Evolutionary conservation across 441 rosid genomes (phyloP).

Genomic region (Rhodomyrtus psidioides): DNA sequence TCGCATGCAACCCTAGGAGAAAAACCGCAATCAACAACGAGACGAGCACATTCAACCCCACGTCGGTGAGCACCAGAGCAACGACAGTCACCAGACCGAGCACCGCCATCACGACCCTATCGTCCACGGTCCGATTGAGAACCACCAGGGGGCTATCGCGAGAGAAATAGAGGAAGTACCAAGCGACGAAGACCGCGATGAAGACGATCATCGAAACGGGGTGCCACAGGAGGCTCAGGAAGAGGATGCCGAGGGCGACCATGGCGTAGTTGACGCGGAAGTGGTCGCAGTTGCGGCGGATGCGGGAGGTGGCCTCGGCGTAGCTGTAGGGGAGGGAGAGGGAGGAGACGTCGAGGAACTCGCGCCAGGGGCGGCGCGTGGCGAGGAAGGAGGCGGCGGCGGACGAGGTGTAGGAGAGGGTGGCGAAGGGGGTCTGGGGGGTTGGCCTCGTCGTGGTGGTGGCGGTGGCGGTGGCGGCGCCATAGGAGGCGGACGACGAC

Average conservation of each 20-base stretch:
- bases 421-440: not conserved
- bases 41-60: slow-evolving; percentile 42
- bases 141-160: slow-evolving; percentile 30
- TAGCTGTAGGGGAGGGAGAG: slow-evolving; percentile 42
- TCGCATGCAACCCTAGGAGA: slow-evolving; percentile 44
- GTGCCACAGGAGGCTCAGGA: slow-evolving; percentile 44
- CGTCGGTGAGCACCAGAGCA: slow-evolving; percentile 34
- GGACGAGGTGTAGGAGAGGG: not conserved
- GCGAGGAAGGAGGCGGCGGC: slow-evolving; percentile 29
- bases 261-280: slow-evolving; percentile 55
- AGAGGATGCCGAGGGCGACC: slow-evolving; percentile 28
- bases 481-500: not conserved
- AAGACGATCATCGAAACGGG: slow-evolving; percentile 56
- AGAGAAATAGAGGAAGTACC: slow-evolving; percentile 64
- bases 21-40: slow-evolving; percentile 24
- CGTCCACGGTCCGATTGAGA: slow-evolving; percentile 31
- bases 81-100: slow-evolving; percentile 34
- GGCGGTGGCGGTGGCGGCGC: not conserved
- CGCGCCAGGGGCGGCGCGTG: slow-evolving; percentile 47
- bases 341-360: slow-evolving; percentile 43
- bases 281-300: slow-evolving; percentile 56
- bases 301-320: slow-evolving; percentile 49
- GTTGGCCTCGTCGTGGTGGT: not conserved
- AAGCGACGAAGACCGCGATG: slow-evolving; percentile 35
- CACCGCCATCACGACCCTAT: slow-evolving; percentile 31